Evolutionary conservation across 139 green algal species (phyloP).

Genomic region (Auxenochlorella pyrenoidosa): DNA sequence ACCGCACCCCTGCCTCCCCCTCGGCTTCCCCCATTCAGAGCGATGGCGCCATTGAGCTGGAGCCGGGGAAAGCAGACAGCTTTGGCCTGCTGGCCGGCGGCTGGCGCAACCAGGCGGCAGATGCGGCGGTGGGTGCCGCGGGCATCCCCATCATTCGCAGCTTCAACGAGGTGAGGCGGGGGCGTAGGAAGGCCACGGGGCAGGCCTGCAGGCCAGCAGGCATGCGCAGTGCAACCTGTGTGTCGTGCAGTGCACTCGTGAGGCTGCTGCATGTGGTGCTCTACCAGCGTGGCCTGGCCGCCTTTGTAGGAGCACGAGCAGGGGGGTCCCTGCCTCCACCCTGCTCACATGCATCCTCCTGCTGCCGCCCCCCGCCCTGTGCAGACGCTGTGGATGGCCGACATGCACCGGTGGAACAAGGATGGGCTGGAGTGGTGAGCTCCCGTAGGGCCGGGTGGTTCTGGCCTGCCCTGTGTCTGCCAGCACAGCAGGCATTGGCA

Average conservation of each 20-base stretch:
- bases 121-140: background rate
- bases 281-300: background rate
- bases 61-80: background rate
- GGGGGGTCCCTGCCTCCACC: too few relatives aligned
- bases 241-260: background rate
- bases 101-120: slow-evolving; percentile 15
- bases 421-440: background rate
- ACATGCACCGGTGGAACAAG: background rate
- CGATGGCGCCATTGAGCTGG: background rate
- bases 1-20: too few relatives aligned
- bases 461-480: too few relatives aligned
- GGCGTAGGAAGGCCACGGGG: background rate
- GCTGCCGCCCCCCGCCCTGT: background rate
- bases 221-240: background rate
- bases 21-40: background rate
- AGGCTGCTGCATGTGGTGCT: background rate
- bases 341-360: background rate
- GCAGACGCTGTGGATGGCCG: background rate
- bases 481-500: too few relatives aligned
- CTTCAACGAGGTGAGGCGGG: background rate
- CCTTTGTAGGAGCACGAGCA: background rate
- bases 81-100: slow-evolving; percentile 1
- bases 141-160: background rate
- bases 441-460: too few relatives aligned
- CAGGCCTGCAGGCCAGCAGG: background rate